Base-by-base conservation (phyloP, 306 rosid species). In the Pyrus communis region DNA sequence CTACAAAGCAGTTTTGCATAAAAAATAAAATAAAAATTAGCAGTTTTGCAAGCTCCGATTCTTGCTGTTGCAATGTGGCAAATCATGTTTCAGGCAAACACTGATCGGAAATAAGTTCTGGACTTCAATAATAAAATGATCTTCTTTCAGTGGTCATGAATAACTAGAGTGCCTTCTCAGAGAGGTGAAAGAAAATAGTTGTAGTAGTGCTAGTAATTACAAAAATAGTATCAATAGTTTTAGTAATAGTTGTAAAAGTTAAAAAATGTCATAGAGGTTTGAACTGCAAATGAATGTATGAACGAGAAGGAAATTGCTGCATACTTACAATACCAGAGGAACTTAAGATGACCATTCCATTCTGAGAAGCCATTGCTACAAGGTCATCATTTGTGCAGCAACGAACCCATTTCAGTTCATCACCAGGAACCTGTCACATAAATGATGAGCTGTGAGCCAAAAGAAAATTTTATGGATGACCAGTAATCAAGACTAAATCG, bases 371-470 rank as follows among this genome's bases (percentile, higher is more conserved):
- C 97, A 95, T 92, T 49, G 97, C 99, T 78, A 92, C 97, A 78
- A 89, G 88, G 78, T 95, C 93, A 61, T 92, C 89, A 75, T 95
- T 92, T 80, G 96, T 81, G 87, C 99, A 95, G 78, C 82, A 75
- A 35, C 97, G 97, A 71, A 95, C 99, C 99, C 99, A 95, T 87
- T 92, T 95, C 73, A 95, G 90, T 84, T 95, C 97, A 81, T 95
- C 99, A 61, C 91, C 96, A 59, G 90, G 89, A 85, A 95, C 99
- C 99, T 92, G 83, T 66, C 46, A 83, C 67, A 46, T 69, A 69
- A 80, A 87, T 71, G 58, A 79, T 71, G 55, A 85, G 64, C 75
- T 79, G 60, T 45, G 70, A 61, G 2, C 27, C 78, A 59, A 82
- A 81, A 19, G 69, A 76, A 28, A 51, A 75, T 43, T 49, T 60